Evolutionary conservation across 495 filamentous ascomycete species (phyloP).

Genomic region (Rhypophila decipiens): DNA sequence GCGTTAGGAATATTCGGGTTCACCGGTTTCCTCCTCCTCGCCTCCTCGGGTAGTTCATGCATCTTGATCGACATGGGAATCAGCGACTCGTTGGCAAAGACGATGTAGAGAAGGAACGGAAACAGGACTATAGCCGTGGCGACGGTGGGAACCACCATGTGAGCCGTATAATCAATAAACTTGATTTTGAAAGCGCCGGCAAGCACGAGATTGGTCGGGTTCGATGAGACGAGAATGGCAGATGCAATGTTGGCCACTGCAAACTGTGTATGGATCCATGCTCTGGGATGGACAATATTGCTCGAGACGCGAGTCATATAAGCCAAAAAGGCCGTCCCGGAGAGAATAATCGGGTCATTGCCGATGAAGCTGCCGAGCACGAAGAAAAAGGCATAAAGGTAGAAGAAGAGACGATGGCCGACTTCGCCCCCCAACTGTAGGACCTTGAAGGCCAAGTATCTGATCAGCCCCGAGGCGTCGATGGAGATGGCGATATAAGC

Average conservation of each 20-base stretch:
- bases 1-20: slow-evolving; percentile 63
- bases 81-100: slow-evolving; percentile 54
- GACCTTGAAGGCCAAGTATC: slow-evolving; percentile 60
- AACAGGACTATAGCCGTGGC: slow-evolving; percentile 56
- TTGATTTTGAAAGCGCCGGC: slow-evolving; percentile 61
- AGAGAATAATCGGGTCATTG: slow-evolving; percentile 64
- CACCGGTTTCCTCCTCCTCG: slow-evolving; percentile 45
- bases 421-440: slow-evolving; percentile 55
- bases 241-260: slow-evolving; percentile 62
- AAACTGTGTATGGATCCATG: slow-evolving; percentile 66
- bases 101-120: slow-evolving; percentile 57
- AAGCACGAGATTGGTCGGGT: slow-evolving; percentile 66
- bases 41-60: slow-evolving; percentile 56
- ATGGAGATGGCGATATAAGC: slow-evolving; percentile 70
- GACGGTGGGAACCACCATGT: slow-evolving; percentile 63
- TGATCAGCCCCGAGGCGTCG: slow-evolving; percentile 61
- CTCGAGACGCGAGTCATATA: slow-evolving; percentile 66
- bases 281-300: slow-evolving; percentile 59
- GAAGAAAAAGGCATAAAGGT: slow-evolving; percentile 63
- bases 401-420: slow-evolving; percentile 59
- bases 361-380: slow-evolving; percentile 58
- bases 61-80: slow-evolving; percentile 59
- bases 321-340: slow-evolving; percentile 61
- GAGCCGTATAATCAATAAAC: slow-evolving; percentile 61
- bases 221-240: slow-evolving; percentile 63